A percentile compares a stretch with the other conserved stretches of the same genome.
These are phyloP conservation scores for Amanita pseudoporphyria DNA, from an alignment of 768 basidiomycete species.

Conservation along the genomic window DNA sequence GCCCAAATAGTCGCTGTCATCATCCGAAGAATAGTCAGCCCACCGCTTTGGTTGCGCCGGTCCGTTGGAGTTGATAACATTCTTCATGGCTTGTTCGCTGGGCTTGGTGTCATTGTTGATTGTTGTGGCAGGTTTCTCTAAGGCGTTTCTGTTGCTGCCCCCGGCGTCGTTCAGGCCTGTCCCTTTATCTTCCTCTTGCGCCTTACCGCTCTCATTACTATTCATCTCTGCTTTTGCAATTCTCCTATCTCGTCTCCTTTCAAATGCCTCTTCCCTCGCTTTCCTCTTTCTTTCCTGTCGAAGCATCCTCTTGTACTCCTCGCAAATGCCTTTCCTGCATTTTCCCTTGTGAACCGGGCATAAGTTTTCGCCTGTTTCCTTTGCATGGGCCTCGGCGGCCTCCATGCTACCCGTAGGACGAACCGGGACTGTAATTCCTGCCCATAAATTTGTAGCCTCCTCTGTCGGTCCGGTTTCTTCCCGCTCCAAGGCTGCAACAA, in stretches of 20 bases:
- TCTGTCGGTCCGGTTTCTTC: neutral
- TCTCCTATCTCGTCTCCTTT: neutral
- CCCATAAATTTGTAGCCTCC: neutral
- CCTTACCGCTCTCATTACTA: too few species aligned
- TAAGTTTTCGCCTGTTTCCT: neutral
- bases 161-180: neutral
- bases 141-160: too few species aligned
- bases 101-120: too few species aligned
- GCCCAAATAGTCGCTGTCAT: neutral
- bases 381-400: neutral
- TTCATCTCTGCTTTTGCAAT: neutral
- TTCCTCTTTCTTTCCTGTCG: neutral
- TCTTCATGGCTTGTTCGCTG: too few species aligned
- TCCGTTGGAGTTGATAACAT: neutral
- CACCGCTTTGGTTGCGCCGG: neutral
- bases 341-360: conserved; percentile 3
- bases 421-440: neutral
- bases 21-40: neutral
- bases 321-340: conserved; percentile 1
- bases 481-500: neutral
- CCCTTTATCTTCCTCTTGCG: neutral
- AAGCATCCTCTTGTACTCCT: neutral
- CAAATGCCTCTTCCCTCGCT: neutral
- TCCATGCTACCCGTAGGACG: neutral
- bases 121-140: too few species aligned